Base-by-base conservation (phyloP, 2,329 filamentous ascomycete species). In the Trichoderma aggressivum region DNA sequence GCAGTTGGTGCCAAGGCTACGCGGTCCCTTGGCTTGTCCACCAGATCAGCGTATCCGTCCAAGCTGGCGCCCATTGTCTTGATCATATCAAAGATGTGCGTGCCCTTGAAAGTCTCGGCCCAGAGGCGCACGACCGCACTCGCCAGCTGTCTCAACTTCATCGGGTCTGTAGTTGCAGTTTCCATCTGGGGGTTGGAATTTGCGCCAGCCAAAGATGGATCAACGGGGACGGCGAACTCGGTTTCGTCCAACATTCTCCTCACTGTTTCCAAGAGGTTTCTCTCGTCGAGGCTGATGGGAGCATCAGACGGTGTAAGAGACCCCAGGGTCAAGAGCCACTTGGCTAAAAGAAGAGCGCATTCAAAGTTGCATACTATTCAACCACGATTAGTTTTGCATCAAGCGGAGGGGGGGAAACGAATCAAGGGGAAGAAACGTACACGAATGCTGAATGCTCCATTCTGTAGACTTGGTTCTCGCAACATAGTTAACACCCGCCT, bases 371-470 rank as follows among this genome's bases (percentile, higher is more conserved):
- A 89, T 34, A 90, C 87, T 78, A 47, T 28, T 3, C n/a, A 43
- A 8, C 26, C 24, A 56, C 24, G 43, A 18, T 79, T 70, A 78
- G 75, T 50, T 32, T 53, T n/a, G n/a, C n/a, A n/a, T n/a, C n/a
- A n/a, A n/a, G n/a, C n/a, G n/a, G n/a, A n/a, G n/a, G n/a, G n/a
- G n/a, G n/a, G n/a, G n/a, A n/a, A n/a, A n/a, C n/a, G n/a, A n/a
- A n/a, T n/a, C n/a, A n/a, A n/a, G n/a, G n/a, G n/a, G n/a, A n/a
- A n/a, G n/a, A n/a, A n/a, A 82, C 87, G 83, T 79, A 88, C 87
- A 76, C 32, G 87, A 88, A 77, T 89, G 86, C 73, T 89, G 87
- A 76, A 90, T 89, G 75, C 87, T 89, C 88, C 88, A 89, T 76
- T 89, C 86, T 0, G 86, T 81, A 1, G 87, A 88, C 78, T 89